Base-by-base conservation (phyloP, 495 filamentous ascomycete species). In the Massariosphaeria phaeospora region DNA sequence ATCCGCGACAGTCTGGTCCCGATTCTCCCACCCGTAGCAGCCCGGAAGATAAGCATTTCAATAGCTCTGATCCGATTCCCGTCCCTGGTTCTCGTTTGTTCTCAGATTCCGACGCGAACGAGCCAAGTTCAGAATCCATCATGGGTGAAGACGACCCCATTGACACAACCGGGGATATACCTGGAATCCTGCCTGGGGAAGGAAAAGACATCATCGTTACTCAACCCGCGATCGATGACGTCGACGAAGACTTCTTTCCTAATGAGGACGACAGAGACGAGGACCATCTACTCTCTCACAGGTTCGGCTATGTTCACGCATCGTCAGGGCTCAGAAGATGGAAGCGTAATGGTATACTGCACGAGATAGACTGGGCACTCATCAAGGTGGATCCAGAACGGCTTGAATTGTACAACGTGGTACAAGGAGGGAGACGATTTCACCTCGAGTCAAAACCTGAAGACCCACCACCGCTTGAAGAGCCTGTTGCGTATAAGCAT, bases 351-450 rank as follows among this genome's bases (percentile, higher is more conserved):
- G 78, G 79, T 2, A 67, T 90, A 9, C 76, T 85, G 12, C 91
- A 96, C 61, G 91, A 96, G 67, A 89, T 96, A 52, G 91, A 96
- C 67, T 96, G 91, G 91, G 89, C 90, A 0, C 71, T 96, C 8
- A 86, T 96, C 56, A 84, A 89, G 65, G 85, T 96, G 43, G 70
- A 83, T 15, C 73, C 83, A 8, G 75, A 80, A 18, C 80, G 91
- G n/a, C 73, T 81, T 48, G 84, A 87, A 13, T 71, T 75, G 0
- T 75, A 78, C 34, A 93, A 94, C 58, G 68, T 79, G 13, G 81
- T 81, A 36, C 67, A 63, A 44, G 69, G 77, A 48, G 72, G 73
- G 18, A 61, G 62, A 44, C 58, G 66, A 55, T 65, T 52, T 38
- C 29, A 29, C 35, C 40, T 30, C 1, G 29, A 6, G 12, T 33